Percentiles rank a stretch among this genome's conserved stretches.
These are phyloP conservation scores for Scheffersomyces lignicola DNA, from an alignment of 1,139 yeast genomes.

Conservation along the genomic window DNA sequence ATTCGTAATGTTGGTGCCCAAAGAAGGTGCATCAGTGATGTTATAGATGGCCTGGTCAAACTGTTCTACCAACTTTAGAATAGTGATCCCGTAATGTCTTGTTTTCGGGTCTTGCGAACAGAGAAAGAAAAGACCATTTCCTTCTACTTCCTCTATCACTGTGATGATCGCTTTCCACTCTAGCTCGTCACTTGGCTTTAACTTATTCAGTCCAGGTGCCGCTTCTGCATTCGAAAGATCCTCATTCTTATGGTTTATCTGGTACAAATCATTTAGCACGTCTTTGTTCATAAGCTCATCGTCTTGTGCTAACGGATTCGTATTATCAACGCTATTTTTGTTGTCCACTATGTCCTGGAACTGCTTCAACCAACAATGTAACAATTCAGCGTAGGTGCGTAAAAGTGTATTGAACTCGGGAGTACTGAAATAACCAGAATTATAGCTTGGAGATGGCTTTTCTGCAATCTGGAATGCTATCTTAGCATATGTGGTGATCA, in stretches of 20 bases:
- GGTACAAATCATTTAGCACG: slow-evolving; percentile 45
- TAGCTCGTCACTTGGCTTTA: slow-evolving; percentile 59
- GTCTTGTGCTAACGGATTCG: slow-evolving; percentile 33
- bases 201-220: slow-evolving; percentile 16
- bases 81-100: slow-evolving; percentile 71
- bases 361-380: slow-evolving; percentile 78
- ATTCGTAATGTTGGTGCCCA: no score
- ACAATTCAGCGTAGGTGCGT: slow-evolving; percentile 71
- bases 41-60: slow-evolving; percentile 81
- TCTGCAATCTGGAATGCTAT: slow-evolving; percentile 81
- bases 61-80: slow-evolving; percentile 72
- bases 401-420: slow-evolving; percentile 59
- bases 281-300: slow-evolving; percentile 43
- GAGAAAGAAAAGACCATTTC: slow-evolving; percentile 87
- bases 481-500: slow-evolving; percentile 75
- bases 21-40: slow-evolving; percentile 27
- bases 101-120: slow-evolving; percentile 83
- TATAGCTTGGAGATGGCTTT: slow-evolving; percentile 48
- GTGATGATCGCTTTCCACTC: slow-evolving; percentile 80
- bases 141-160: slow-evolving; percentile 90
- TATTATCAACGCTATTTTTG: slow-evolving; percentile 19
- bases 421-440: slow-evolving; percentile 56
- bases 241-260: slow-evolving; percentile 40
- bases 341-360: slow-evolving; percentile 34
- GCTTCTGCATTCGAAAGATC: slow-evolving; percentile 29